phyloP scores from a whole-genome alignment of 2,329 filamentous ascomycete genomes.

The Penicillium janthinellum region DNA sequence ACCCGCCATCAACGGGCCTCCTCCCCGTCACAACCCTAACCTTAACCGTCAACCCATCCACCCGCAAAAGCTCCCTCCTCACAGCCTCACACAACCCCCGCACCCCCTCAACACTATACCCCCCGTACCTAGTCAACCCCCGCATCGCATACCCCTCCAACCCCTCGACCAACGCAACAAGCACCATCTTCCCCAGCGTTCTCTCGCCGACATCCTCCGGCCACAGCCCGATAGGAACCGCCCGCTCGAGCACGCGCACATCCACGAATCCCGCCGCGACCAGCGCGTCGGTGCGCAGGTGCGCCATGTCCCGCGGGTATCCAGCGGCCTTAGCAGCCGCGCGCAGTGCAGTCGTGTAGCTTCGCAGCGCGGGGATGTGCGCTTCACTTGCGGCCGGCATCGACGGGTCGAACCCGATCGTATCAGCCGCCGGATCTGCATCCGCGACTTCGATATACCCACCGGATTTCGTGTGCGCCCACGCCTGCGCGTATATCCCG shows the following conservation, averaged over 20 bases:
- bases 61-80: constrained; percentile 37
- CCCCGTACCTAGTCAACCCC: constrained; percentile 36
- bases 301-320: constrained; percentile 45
- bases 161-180: constrained; percentile 44
- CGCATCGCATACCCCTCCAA: constrained; percentile 43
- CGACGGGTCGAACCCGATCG: constrained; percentile 14
- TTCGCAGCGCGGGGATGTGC: constrained; percentile 17
- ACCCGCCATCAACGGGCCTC: constrained; percentile 27
- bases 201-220: constrained; percentile 36
- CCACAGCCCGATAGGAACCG: constrained; percentile 43
- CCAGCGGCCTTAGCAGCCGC: constrained; percentile 45
- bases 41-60: constrained; percentile 28
- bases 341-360: constrained; percentile 37
- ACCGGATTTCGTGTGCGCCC: constrained; percentile 48
- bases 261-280: constrained; percentile 49
- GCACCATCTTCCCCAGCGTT: constrained; percentile 45
- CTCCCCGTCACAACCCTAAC: constrained; percentile 34
- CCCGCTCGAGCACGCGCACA: constrained; percentile 41
- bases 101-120: constrained; percentile 39
- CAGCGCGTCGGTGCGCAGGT: constrained; percentile 45
- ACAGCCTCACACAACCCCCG: constrained; percentile 42
- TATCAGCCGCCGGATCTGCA: constrained; percentile 34
- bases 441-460: constrained; percentile 53
- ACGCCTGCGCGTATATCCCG: constrained; percentile 49
- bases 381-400: constrained; percentile 10